phyloP scores from a whole-genome alignment of 1,284 basidiomycete species.

The Rhodotorula glutinis region DNA sequence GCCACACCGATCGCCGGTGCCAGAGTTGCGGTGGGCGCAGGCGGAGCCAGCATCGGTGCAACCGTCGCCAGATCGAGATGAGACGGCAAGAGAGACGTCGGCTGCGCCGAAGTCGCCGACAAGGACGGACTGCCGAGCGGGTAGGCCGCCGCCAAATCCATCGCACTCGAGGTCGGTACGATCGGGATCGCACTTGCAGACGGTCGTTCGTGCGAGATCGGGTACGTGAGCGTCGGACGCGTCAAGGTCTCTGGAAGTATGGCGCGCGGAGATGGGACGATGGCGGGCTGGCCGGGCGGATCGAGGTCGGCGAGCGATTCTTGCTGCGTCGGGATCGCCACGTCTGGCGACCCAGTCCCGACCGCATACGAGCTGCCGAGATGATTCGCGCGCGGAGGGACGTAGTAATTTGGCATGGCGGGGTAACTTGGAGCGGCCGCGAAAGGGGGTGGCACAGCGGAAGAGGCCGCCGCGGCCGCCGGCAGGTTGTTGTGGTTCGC shows the following conservation, averaged over 20 bases:
- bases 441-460: not conserved
- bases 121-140: no score
- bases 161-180: not conserved
- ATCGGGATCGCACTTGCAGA: not conserved
- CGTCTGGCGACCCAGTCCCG: not conserved
- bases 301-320: not conserved
- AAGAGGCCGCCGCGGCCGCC: no score
- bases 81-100: no score
- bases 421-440: not conserved
- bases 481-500: not conserved
- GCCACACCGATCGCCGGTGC: no score
- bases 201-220: not conserved
- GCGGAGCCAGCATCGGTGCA: no score
- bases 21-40: no score
- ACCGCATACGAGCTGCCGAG: not conserved
- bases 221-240: not conserved
- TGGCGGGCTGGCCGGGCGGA: not conserved
- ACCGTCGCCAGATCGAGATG: no score
- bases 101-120: no score
- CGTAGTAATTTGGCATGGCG: not conserved
- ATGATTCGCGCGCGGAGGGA: not conserved
- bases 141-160: not conserved
- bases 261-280: not conserved
- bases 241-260: not conserved
- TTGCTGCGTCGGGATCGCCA: not conserved